phyloP scores from a whole-genome alignment of 2,329 filamentous ascomycete species.

The Monosporascus sp. region DNA sequence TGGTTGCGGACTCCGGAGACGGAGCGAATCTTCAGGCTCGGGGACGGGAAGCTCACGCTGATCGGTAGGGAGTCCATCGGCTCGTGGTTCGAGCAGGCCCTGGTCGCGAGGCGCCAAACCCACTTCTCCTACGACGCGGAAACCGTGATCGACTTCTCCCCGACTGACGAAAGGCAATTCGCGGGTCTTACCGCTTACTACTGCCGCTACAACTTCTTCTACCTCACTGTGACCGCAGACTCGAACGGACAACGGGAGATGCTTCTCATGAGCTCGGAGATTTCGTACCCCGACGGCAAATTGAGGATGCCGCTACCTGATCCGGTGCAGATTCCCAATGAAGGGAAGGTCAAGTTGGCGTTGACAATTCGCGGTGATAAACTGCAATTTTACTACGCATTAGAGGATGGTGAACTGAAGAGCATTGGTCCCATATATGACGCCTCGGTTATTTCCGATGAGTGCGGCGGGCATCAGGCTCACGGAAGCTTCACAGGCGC shows the following conservation, averaged over 20 bases:
- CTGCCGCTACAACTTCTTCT: constrained; percentile 61
- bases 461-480: constrained; percentile 55
- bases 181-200: constrained; percentile 59
- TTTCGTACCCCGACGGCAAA: constrained; percentile 46
- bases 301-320: constrained; percentile 37
- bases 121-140: constrained; percentile 59
- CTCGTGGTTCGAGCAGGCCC: constrained; percentile 54
- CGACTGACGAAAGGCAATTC: constrained; percentile 54
- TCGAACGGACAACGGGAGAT: constrained; percentile 52
- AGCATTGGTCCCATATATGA: constrained; percentile 51
- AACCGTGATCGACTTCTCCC: constrained; percentile 47
- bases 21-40: constrained; percentile 43
- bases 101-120: constrained; percentile 49
- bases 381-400: constrained; percentile 52
- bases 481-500: constrained; percentile 61
- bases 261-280: constrained; percentile 50
- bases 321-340: constrained; percentile 44
- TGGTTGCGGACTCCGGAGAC: constrained; percentile 52
- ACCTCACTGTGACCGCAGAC: constrained; percentile 53
- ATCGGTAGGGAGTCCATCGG: constrained; percentile 47
- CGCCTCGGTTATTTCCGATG: constrained; percentile 54
- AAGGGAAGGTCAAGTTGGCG: constrained; percentile 49
- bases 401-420: constrained; percentile 39
- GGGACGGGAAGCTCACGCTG: constrained; percentile 37
- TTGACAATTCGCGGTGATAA: constrained; percentile 44